Evolutionary conservation across 2,329 filamentous ascomycete species (phyloP).

Genomic region (Colletotrichum higginsianum): DNA sequence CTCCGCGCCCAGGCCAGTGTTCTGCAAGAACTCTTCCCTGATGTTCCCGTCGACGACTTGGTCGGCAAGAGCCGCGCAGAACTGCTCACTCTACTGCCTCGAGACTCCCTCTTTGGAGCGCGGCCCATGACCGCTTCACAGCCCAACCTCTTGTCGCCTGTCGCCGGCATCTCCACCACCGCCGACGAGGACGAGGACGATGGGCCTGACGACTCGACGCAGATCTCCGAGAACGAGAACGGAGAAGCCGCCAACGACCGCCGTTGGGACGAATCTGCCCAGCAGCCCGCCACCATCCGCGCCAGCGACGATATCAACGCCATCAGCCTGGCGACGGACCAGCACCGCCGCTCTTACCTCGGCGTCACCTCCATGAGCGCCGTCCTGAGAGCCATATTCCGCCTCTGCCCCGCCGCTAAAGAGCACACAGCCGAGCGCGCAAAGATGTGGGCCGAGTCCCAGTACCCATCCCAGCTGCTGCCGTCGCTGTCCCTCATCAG

Average conservation of each 20-base stretch:
- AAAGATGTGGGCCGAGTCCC: slow-evolving; percentile 44
- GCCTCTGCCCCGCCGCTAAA: slow-evolving; percentile 51
- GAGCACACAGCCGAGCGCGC: slow-evolving; percentile 47
- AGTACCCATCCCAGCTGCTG: slow-evolving; percentile 51
- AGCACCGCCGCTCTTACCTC: slow-evolving; percentile 71
- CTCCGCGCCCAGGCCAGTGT: slow-evolving; percentile 45
- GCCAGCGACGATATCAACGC: slow-evolving; percentile 53
- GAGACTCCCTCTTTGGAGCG: slow-evolving; percentile 16
- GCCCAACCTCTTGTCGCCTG: slow-evolving; percentile 10
- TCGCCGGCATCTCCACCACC: slow-evolving; percentile 12
- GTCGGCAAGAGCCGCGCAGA: slow-evolving; percentile 45
- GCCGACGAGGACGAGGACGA: slow-evolving; percentile 19
- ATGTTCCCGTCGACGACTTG: slow-evolving; percentile 40
- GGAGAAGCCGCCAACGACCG: slow-evolving; percentile 48
- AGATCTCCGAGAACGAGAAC: slow-evolving; percentile 48
- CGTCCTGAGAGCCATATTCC: slow-evolving; percentile 70
- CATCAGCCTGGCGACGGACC: slow-evolving; percentile 64
- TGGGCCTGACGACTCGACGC: slow-evolving; percentile 44
- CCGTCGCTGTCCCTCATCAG: slow-evolving; percentile 41
- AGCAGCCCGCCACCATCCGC: slow-evolving; percentile 44
- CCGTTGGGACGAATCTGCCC: slow-evolving; percentile 49
- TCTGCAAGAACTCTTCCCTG: slow-evolving; percentile 46
- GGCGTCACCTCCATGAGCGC: slow-evolving; percentile 77
- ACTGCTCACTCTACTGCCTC: slow-evolving; percentile 42
- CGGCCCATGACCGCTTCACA: not conserved